Evolutionary conservation across 352 stramenopile genomes (phyloP).

Genomic region (Phytophthora sp.): DNA sequence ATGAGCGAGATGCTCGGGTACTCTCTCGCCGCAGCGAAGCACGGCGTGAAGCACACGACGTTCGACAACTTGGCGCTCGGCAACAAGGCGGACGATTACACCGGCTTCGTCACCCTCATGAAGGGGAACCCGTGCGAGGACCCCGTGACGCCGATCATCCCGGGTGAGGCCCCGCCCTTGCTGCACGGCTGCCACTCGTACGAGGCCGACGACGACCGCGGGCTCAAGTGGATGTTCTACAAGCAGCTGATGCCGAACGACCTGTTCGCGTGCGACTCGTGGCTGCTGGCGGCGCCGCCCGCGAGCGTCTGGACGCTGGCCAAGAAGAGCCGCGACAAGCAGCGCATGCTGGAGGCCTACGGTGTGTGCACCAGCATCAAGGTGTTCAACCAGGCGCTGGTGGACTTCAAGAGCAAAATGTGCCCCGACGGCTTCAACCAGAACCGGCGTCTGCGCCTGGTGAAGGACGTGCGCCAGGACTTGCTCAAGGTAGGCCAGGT

Average conservation of each 20-base stretch:
- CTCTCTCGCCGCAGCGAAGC: slow-evolving; percentile 59
- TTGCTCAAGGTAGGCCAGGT: slow-evolving; percentile 56
- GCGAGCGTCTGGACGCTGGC: slow-evolving; percentile 66
- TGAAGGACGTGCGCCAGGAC: slow-evolving; percentile 47
- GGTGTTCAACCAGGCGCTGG: slow-evolving; percentile 71
- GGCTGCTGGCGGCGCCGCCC: slow-evolving; percentile 66
- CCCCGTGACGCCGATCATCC: slow-evolving; percentile 44
- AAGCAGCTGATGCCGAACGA: slow-evolving; percentile 69
- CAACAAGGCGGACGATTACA: slow-evolving; percentile 66
- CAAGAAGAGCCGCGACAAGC: slow-evolving; percentile 48
- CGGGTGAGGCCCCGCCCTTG: slow-evolving; percentile 51
- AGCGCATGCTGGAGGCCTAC: slow-evolving; percentile 67
- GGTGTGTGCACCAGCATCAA: slow-evolving; percentile 84
- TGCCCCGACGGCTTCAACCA: slow-evolving; percentile 73
- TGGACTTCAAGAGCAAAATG: slow-evolving; percentile 59
- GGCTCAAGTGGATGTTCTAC: slow-evolving; percentile 70
- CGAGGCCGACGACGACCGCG: slow-evolving; percentile 46
- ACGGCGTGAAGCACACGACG: slow-evolving; percentile 69
- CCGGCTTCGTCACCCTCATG: slow-evolving; percentile 58
- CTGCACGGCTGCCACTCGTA: slow-evolving; percentile 56
- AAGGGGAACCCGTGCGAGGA: slow-evolving; percentile 68
- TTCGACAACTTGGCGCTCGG: slow-evolving; percentile 79
- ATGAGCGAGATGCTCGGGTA: slow-evolving; percentile 71
- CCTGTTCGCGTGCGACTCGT: slow-evolving; percentile 81
- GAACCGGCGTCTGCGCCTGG: slow-evolving; percentile 66